Evolutionary conservation across 495 filamentous ascomycete species (phyloP).

Genomic region (Penicillium nucicola): DNA sequence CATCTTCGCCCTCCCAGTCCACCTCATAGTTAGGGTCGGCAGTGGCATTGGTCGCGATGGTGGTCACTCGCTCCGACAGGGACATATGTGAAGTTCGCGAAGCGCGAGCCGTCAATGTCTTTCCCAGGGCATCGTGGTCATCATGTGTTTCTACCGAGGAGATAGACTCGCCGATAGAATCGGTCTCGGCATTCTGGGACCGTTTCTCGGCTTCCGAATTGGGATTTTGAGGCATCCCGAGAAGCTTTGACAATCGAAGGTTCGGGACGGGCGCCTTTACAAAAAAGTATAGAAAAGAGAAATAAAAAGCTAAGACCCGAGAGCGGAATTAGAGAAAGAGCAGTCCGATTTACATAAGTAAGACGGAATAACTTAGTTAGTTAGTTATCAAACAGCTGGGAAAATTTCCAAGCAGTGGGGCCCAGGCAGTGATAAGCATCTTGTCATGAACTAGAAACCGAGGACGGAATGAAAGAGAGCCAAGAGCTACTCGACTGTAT

Average conservation of each 20-base stretch:
- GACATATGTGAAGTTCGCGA: conserved; percentile 24
- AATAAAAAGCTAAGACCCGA: neutral
- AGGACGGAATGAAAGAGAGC: no score
- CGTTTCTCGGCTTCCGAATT: conserved; percentile 24
- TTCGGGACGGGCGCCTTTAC: neutral
- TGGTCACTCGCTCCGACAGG: conserved; percentile 42
- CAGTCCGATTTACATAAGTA: no score
- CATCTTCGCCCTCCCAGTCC: conserved; percentile 60
- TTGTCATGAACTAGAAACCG: neutral
- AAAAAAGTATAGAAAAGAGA: neutral
- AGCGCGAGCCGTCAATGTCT: conserved; percentile 22
- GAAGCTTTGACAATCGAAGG: neutral
- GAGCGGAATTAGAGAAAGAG: neutral
- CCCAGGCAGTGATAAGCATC: conserved; percentile 3
- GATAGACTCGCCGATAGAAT: conserved; percentile 26
- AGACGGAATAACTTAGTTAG: no score
- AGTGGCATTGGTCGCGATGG: conserved; percentile 56
- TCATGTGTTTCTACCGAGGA: conserved; percentile 32
- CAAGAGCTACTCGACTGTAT: no score
- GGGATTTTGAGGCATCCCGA: conserved; percentile 16
- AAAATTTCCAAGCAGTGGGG: conserved; percentile 2
- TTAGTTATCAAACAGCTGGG: neutral
- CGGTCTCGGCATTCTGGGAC: conserved; percentile 19
- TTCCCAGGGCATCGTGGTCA: conserved; percentile 27
- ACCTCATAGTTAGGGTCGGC: conserved; percentile 71